Conservation (phyloP, 768 basidiomycete genomes). For the Agaricus bisporus region DNA sequence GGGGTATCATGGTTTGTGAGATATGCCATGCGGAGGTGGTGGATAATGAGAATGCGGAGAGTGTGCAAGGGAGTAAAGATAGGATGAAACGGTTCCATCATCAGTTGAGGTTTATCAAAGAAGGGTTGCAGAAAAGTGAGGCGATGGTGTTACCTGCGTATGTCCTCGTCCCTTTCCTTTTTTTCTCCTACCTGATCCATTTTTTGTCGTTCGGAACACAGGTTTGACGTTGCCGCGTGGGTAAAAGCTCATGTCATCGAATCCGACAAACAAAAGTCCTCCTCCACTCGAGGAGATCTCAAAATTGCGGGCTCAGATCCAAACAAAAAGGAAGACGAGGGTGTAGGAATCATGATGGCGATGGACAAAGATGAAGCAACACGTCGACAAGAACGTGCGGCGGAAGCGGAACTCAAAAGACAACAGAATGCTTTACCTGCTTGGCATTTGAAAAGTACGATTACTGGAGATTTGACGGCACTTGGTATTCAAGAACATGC, state of each 20-base stretch:
- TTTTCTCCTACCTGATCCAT: not conserved
- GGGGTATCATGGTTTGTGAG: slow-evolving; percentile 75
- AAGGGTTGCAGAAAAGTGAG: slow-evolving; percentile 86
- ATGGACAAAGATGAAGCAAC: slow-evolving; percentile 85
- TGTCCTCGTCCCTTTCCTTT: slow-evolving; percentile 24
- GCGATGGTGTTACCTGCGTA: slow-evolving; percentile 80
- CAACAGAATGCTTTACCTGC: slow-evolving; percentile 88
- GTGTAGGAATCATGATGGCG: slow-evolving; percentile 80
- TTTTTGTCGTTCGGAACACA: slow-evolving; percentile 29
- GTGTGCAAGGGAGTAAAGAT: slow-evolving; percentile 80
- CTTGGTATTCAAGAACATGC: slow-evolving; percentile 72
- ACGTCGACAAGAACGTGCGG: slow-evolving; percentile 65
- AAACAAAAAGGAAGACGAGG: slow-evolving; percentile 60
- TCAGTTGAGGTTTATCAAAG: slow-evolving; percentile 83
- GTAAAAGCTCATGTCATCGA: slow-evolving; percentile 68
- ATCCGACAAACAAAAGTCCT: slow-evolving; percentile 50
- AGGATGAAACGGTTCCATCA: slow-evolving; percentile 93
- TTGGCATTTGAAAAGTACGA: slow-evolving; percentile 96
- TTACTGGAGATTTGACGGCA: slow-evolving; percentile 87
- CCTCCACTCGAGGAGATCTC: slow-evolving; percentile 47
- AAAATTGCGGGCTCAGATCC: slow-evolving; percentile 71
- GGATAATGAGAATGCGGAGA: slow-evolving; percentile 89
- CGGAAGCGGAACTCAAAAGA: slow-evolving; percentile 77
- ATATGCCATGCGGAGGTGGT: slow-evolving; percentile 81
- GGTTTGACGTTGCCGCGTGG: slow-evolving; percentile 81